A percentile compares a stretch with the other conserved stretches of the same genome.
Conservation (phyloP, 257 asterid species). For the Solanum chmielewskii region DNA sequence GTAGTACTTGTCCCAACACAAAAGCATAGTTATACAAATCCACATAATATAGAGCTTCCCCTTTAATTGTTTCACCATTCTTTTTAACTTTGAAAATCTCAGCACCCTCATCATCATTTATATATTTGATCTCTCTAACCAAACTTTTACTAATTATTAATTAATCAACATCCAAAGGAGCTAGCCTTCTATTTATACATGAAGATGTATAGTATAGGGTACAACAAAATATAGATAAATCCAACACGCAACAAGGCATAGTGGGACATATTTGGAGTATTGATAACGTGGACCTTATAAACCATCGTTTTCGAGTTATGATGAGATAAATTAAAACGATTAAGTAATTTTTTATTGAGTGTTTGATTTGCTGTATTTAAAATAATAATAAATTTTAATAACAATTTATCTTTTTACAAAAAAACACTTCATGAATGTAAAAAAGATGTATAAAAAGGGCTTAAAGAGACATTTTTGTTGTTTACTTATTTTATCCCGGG, state of each 20-base stretch:
- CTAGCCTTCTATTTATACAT: neutral
- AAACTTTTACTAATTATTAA: neutral
- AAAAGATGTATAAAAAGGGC: too few species aligned
- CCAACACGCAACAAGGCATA: neutral
- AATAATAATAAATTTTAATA: too few species aligned
- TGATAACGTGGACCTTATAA: neutral
- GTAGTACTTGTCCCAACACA: conserved; percentile 16
- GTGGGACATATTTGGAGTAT: neutral
- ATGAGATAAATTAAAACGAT: too few species aligned
- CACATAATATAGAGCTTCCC: conserved; percentile 25
- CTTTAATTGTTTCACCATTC: conserved; percentile 17
- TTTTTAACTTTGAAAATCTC: conserved; percentile 13
- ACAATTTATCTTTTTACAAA: too few species aligned
- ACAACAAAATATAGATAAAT: neutral
- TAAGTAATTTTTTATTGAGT: too few species aligned
- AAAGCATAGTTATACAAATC: conserved; percentile 24
- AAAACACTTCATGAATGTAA: too few species aligned
- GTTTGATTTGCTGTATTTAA: too few species aligned
- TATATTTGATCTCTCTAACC: neutral
- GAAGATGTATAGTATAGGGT: neutral
- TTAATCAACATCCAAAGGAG: neutral
- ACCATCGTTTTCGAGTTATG: neutral
- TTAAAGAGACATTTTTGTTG: too few species aligned
- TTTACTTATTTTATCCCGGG: too few species aligned
- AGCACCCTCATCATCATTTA: conserved; percentile 5